A percentile compares a stretch with the other conserved stretches of the same genome.
Conservation (phyloP, 2,329 filamentous ascomycete genomes). For the Stemphylium beticola region DNA sequence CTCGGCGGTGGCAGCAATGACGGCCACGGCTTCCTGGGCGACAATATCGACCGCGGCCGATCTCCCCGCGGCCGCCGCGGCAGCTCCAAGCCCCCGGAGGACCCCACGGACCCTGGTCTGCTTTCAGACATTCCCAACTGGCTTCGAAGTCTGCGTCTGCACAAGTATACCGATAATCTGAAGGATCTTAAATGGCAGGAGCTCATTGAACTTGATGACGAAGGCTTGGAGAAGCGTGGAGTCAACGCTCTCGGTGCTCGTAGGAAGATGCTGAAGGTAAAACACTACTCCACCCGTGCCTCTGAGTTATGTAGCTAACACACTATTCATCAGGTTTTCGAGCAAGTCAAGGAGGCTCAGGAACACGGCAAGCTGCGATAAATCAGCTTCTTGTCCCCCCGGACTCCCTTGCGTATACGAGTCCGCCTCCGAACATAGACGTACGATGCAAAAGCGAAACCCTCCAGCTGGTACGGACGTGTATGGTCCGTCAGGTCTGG, state of each 20-base stretch:
- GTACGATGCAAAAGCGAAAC: slow-evolving; percentile 29
- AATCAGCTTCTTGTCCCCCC: slow-evolving; percentile 15
- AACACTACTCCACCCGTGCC: slow-evolving; percentile 10
- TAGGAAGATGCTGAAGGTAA: slow-evolving; percentile 96
- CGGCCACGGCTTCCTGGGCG: slow-evolving; percentile 86
- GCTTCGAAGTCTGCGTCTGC: slow-evolving; percentile 90
- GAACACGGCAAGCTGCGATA: slow-evolving; percentile 51
- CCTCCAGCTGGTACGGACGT: slow-evolving; percentile 32
- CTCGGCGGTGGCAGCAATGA: slow-evolving; percentile 52
- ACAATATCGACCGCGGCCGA: slow-evolving; percentile 85
- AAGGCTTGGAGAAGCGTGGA: slow-evolving; percentile 87
- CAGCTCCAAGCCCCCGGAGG: slow-evolving; percentile 96
- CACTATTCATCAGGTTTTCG: slow-evolving; percentile 75
- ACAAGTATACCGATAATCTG: slow-evolving; percentile 98
- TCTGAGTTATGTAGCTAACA: slow-evolving; percentile 36
- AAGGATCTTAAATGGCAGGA: slow-evolving; percentile 98
- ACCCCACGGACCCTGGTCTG: slow-evolving; percentile 88
- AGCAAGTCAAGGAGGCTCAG: slow-evolving; percentile 79
- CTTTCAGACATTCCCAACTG: slow-evolving; percentile 95
- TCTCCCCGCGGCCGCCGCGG: slow-evolving; percentile 91
- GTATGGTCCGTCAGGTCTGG: slow-evolving; percentile 33
- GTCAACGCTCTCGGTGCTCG: slow-evolving; percentile 94
- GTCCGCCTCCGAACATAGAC: slow-evolving; percentile 23
- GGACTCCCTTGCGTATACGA: not conserved
- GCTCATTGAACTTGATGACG: slow-evolving; percentile 88